Percentiles rank a stretch among this genome's conserved stretches.
Conservation (phyloP, 2,329 filamentous ascomycete genomes). For the Fusarium sp. region DNA sequence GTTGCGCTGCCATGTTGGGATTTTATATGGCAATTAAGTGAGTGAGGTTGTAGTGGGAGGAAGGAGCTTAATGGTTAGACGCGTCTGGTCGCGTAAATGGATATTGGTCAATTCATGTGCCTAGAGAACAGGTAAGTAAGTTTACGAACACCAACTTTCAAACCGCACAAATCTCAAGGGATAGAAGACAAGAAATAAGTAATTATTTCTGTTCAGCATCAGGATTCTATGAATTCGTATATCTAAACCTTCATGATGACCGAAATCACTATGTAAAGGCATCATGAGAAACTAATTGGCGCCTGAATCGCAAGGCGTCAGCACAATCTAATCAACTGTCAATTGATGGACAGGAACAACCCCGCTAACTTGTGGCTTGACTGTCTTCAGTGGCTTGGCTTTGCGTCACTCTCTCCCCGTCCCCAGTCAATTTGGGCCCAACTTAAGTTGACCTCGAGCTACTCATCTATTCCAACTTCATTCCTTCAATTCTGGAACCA, state of each 20-base stretch:
- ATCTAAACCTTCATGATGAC: too few species aligned
- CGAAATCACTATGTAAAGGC: neutral
- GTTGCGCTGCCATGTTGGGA: slow-evolving; percentile 51
- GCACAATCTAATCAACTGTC: slow-evolving; percentile 5
- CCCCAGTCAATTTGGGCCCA: slow-evolving; percentile 23
- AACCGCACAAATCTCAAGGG: neutral
- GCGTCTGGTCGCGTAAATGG: slow-evolving; percentile 38
- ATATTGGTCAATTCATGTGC: slow-evolving; percentile 14
- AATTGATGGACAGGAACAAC: slow-evolving; percentile 10
- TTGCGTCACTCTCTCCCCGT: slow-evolving; percentile 37
- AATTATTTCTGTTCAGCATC: neutral
- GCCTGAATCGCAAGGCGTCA: slow-evolving; percentile 41
- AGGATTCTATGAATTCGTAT: neutral
- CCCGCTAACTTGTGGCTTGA: slow-evolving; percentile 38
- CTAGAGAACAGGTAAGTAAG: neutral
- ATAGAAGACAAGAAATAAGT: neutral
- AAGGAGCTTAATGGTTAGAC: slow-evolving; percentile 10
- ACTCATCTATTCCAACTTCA: slow-evolving; percentile 8
- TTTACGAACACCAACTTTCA: neutral
- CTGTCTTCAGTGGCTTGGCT: slow-evolving; percentile 29
- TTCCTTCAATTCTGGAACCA: neutral
- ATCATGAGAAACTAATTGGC: slow-evolving; percentile 8
- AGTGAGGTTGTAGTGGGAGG: slow-evolving; percentile 3
- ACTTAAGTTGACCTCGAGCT: slow-evolving; percentile 22
- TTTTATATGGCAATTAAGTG: slow-evolving; percentile 2